Evolutionary conservation across 139 green algal genomes (phyloP).

Genomic region (Closterium sp.): DNA sequence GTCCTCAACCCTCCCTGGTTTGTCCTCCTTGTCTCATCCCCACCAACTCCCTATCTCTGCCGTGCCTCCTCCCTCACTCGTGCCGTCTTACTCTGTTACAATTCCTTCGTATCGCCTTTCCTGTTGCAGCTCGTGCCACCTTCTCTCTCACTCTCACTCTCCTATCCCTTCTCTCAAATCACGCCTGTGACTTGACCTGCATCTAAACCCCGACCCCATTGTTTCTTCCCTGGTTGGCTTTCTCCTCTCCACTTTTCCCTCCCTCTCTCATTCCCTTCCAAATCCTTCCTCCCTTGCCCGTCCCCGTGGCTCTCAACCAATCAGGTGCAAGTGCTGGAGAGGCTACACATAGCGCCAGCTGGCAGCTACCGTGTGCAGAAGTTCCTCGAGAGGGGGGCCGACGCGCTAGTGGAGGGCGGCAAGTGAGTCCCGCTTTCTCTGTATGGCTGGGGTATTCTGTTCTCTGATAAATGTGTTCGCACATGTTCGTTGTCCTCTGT

Average conservation of each 20-base stretch:
- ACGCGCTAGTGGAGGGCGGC: slow-evolving; percentile 63
- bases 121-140: no score
- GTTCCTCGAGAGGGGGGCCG: slow-evolving; percentile 67
- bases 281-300: not conserved
- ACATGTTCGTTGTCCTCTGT: no score
- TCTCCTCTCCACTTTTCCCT: not conserved
- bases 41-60: not conserved
- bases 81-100: not conserved
- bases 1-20: no score
- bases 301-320: not conserved
- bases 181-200: no score
- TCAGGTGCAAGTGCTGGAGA: slow-evolving; percentile 59
- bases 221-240: not conserved
- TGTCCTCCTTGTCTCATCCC: no score
- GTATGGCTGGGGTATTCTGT: no score
- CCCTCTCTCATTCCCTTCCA: not conserved
- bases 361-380: slow-evolving; percentile 59
- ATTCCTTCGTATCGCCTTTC: not conserved
- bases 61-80: not conserved
- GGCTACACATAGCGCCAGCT: slow-evolving; percentile 58
- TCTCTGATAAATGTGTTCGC: no score
- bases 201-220: slow-evolving; percentile 3
- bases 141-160: not conserved
- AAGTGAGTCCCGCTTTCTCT: slow-evolving; percentile 48
- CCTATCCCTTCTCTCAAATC: no score